These are phyloP conservation scores for Isatis tinctoria DNA, from an alignment of 345 rosid species.

Conservation along the genomic window DNA sequence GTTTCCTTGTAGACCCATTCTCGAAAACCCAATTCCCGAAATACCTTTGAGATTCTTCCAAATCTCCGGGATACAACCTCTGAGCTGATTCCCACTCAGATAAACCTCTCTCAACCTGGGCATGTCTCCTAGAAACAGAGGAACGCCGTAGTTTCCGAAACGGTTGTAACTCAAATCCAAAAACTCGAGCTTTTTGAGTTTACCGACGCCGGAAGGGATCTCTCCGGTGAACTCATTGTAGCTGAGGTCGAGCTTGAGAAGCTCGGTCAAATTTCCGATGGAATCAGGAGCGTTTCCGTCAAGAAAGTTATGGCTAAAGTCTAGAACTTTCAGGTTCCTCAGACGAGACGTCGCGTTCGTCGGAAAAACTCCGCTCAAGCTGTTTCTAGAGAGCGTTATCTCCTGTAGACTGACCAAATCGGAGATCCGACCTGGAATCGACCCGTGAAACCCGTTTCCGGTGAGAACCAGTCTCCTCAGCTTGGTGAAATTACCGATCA, in stretches of 20 bases:
- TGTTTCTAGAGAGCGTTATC: slow-evolving; percentile 54
- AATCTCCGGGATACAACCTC: slow-evolving; percentile 55
- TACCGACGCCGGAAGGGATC: slow-evolving; percentile 44
- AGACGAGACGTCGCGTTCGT: slow-evolving; percentile 23
- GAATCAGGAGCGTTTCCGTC: slow-evolving; percentile 43
- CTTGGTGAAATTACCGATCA: slow-evolving; percentile 39
- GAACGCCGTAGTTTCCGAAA: slow-evolving; percentile 52
- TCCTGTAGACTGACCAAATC: slow-evolving; percentile 46
- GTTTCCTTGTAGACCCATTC: slow-evolving; percentile 45
- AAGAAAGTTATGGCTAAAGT: slow-evolving; percentile 48
- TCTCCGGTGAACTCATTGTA: slow-evolving; percentile 41
- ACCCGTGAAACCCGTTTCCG: slow-evolving; percentile 56
- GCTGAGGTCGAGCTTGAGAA: slow-evolving; percentile 66
- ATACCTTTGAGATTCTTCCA: slow-evolving; percentile 52
- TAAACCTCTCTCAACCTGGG: slow-evolving; percentile 40
- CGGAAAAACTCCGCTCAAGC: slow-evolving; percentile 41
- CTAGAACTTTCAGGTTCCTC: slow-evolving; percentile 45
- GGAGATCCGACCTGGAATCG: slow-evolving; percentile 37
- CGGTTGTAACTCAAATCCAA: slow-evolving; percentile 57
- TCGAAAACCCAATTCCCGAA: slow-evolving; percentile 52
- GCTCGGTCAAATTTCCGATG: slow-evolving; percentile 38
- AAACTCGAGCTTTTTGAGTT: slow-evolving; percentile 42
- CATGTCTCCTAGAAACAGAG: slow-evolving; percentile 43
- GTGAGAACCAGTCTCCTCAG: slow-evolving; percentile 47
- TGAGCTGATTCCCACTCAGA: slow-evolving; percentile 62